These are phyloP conservation scores for Coleophoma crateriformis DNA, from an alignment of 2,329 filamentous ascomycete genomes.

Conservation along the genomic window DNA sequence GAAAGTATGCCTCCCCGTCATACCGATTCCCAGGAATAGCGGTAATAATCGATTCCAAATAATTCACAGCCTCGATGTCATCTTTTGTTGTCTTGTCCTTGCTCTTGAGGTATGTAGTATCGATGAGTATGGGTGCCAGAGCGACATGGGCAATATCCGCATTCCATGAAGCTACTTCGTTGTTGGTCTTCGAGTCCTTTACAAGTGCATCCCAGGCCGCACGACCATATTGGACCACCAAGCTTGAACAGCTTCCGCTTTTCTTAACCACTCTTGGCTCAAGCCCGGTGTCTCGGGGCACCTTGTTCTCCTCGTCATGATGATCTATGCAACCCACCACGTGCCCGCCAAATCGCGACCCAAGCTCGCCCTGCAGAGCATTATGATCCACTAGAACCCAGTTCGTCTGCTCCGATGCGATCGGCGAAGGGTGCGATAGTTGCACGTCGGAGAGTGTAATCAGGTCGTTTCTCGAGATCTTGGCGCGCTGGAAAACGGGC, in stretches of 20 bases:
- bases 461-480: slow-evolving; percentile 53
- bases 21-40: slow-evolving; percentile 31
- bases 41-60: slow-evolving; percentile 45
- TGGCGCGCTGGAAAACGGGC: slow-evolving; percentile 56
- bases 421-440: slow-evolving; percentile 32
- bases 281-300: slow-evolving; percentile 38
- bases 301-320: slow-evolving; percentile 63
- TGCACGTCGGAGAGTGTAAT: slow-evolving; percentile 53
- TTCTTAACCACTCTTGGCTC: slow-evolving; percentile 57
- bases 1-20: slow-evolving; percentile 50
- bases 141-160: slow-evolving; percentile 60
- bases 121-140: slow-evolving; percentile 66
- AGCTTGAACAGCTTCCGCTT: slow-evolving; percentile 67
- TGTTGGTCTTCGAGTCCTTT: slow-evolving; percentile 28
- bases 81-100: slow-evolving; percentile 59
- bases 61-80: slow-evolving; percentile 52
- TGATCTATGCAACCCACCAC: slow-evolving; percentile 71
- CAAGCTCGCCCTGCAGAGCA: slow-evolving; percentile 57
- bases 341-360: slow-evolving; percentile 40
- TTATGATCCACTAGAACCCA: slow-evolving; percentile 84
- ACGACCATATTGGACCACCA: slow-evolving; percentile 57
- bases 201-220: slow-evolving; percentile 51
- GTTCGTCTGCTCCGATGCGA: slow-evolving; percentile 49
- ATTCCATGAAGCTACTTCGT: slow-evolving; percentile 34
- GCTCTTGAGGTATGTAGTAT: slow-evolving; percentile 61